Base-by-base conservation (phyloP, 306 rosid species). In the Mimosa bimucronata region DNA sequence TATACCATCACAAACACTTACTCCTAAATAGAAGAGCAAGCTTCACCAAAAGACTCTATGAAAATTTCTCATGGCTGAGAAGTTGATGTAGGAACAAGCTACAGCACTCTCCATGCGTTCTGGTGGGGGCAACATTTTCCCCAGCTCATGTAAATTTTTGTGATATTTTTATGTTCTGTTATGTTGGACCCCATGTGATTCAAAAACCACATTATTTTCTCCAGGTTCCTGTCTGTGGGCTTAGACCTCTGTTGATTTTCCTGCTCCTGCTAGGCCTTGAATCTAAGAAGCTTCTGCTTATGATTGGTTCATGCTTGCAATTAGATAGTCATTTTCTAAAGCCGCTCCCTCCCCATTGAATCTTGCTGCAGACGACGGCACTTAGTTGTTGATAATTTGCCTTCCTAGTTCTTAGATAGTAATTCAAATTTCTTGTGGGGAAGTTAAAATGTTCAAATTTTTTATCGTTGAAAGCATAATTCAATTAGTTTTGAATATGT, bases 151-250 rank as follows among this genome's bases (percentile, higher is more conserved):
- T 9, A 73, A 3, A 1, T 18, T 77, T 58, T 42, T 29, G 12
- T 44, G 26, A 58, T 76, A 40, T 71, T 71, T 64, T 34, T 1
- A 34, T 7, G 21, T 58, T 76, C 52, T 38, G 64, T 23, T 77
- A 14, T 48, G 74, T 57, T 42, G 62, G 75, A 66, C 74, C 38
- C n/a, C 19, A 29, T 23, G 21, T 23, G 11, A 30, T 58, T 77
- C 18, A 62, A 29, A 78, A 41, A 53, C 66, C 53, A 25, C 78
- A 12, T 30, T n/a, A 64, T 38, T 65, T 75, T 79, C 70, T 37
- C 25, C 79, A 75, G 77, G 77, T 71, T 31, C n/a, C 29, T 55
- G 65, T 31, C 71, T 76, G 58, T 79, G 72, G 67, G 67, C 29
- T 45, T 19, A 64, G 30, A 57, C 45, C 83, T 52, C 48, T 40